phyloP scores from a whole-genome alignment of 2,329 filamentous ascomycete genomes.

The Fusarium buxicola region DNA sequence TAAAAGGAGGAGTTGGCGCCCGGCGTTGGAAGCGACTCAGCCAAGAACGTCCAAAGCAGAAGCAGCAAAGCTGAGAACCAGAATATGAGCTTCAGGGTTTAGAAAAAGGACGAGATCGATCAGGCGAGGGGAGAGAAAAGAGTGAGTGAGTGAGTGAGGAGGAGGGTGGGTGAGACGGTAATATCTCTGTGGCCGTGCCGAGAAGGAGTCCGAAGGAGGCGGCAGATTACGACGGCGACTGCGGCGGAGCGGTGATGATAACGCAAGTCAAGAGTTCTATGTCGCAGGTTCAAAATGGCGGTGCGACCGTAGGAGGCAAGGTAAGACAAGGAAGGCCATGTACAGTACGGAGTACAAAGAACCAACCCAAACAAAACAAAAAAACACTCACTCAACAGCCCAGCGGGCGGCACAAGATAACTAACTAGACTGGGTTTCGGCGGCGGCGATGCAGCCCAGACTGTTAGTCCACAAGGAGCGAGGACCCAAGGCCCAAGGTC shows the following conservation, averaged over 20 bases:
- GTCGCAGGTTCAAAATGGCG: constrained; percentile 30
- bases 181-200: constrained; percentile 34
- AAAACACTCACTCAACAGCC: constrained; percentile 24
- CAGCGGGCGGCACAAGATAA: constrained; percentile 4
- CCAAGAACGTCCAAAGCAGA: constrained; percentile 11
- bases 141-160: constrained; percentile 16
- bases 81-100: constrained; percentile 4
- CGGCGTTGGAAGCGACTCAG: constrained; percentile 7
- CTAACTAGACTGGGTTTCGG: constrained; percentile 37
- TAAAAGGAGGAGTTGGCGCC: constrained; percentile 34
- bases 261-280: neutral
- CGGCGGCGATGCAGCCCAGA: constrained; percentile 33
- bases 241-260: constrained; percentile 44
- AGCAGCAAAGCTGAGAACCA: neutral
- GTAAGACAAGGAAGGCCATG: neutral
- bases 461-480: constrained; percentile 3
- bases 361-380: neutral
- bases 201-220: constrained; percentile 36
- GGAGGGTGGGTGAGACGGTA: constrained; percentile 6
- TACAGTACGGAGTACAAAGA: neutral
- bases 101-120: constrained; percentile 7
- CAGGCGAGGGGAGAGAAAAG: constrained; percentile 3
- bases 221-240: constrained; percentile 47
- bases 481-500: constrained; percentile 3
- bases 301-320: constrained; percentile 28